phyloP scores from a whole-genome alignment of 768 basidiomycete genomes.

The Leccinellum albellum region DNA sequence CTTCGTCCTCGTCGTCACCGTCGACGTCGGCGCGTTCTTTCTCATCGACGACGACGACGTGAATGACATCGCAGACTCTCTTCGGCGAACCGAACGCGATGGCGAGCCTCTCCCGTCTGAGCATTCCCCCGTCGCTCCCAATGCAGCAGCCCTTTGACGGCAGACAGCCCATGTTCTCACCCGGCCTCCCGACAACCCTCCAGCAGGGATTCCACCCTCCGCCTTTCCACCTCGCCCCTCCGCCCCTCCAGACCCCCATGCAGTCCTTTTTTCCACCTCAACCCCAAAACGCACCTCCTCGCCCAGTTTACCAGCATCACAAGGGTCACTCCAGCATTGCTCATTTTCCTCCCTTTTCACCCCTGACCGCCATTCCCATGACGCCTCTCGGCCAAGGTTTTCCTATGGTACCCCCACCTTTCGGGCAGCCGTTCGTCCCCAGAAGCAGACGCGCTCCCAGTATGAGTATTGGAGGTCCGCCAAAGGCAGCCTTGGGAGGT shows the following conservation, averaged over 20 bases:
- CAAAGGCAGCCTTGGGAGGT: constrained; percentile 80
- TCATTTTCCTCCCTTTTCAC: constrained; percentile 59
- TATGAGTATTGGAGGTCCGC: constrained; percentile 79
- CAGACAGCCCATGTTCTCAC: constrained; percentile 56
- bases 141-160: constrained; percentile 54
- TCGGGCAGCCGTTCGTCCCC: constrained; percentile 50
- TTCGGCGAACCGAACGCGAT: neutral
- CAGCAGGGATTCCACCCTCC: constrained; percentile 57
- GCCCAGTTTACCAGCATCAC: constrained; percentile 50
- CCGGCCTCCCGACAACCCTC: constrained; percentile 57
- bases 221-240: constrained; percentile 40
- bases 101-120: constrained; percentile 46
- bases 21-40: constrained; percentile 9
- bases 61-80: neutral
- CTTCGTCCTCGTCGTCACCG: neutral
- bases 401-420: constrained; percentile 46
- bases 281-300: constrained; percentile 47
- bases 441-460: constrained; percentile 63
- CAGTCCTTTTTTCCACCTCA: constrained; percentile 60
- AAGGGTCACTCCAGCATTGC: constrained; percentile 56
- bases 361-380: constrained; percentile 51
- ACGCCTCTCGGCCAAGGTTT: constrained; percentile 61
- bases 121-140: constrained; percentile 50
- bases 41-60: neutral
- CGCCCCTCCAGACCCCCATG: constrained; percentile 67